These are phyloP conservation scores for Mortierella polycephala DNA, from an alignment of 371 early-diverging fungal genomes.

Conservation along the genomic window DNA sequence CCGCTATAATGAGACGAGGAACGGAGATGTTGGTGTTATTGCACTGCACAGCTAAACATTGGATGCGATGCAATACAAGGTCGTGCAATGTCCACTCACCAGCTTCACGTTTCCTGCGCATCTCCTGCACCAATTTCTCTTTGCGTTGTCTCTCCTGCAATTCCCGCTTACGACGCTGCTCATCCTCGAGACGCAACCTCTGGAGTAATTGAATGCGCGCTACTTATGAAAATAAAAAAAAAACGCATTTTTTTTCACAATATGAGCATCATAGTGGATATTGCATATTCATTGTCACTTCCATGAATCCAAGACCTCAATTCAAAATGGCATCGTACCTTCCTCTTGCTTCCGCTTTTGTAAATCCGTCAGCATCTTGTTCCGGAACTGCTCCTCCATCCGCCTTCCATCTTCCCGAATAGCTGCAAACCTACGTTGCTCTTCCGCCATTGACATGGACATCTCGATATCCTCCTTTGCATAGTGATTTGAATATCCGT, in stretches of 20 bases:
- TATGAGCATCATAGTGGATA: not conserved
- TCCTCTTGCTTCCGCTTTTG: slow-evolving; percentile 36
- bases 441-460: slow-evolving; percentile 13
- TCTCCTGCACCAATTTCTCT: slow-evolving; percentile 33
- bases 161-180: slow-evolving; percentile 33
- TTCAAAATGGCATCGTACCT: slow-evolving; percentile 10
- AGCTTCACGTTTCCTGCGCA: slow-evolving; percentile 35
- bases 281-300: not conserved
- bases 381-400: slow-evolving; percentile 22
- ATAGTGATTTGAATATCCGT: slow-evolving; percentile 31
- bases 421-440: slow-evolving; percentile 25
- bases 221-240: slow-evolving; percentile 2
- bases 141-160: slow-evolving; percentile 23
- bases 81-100: slow-evolving; percentile 13
- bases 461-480: not conserved
- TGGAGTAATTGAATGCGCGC: slow-evolving; percentile 40
- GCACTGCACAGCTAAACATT: not conserved
- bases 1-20: slow-evolving; percentile 13
- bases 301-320: not conserved
- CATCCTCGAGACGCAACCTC: slow-evolving; percentile 39
- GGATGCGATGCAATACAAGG: not conserved
- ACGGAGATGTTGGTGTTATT: not conserved
- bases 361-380: slow-evolving; percentile 11
- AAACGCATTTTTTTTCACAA: not conserved
- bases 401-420: slow-evolving; percentile 20